Conservation (phyloP, 2,329 filamentous ascomycete genomes). For the Alternaria sp. region DNA sequence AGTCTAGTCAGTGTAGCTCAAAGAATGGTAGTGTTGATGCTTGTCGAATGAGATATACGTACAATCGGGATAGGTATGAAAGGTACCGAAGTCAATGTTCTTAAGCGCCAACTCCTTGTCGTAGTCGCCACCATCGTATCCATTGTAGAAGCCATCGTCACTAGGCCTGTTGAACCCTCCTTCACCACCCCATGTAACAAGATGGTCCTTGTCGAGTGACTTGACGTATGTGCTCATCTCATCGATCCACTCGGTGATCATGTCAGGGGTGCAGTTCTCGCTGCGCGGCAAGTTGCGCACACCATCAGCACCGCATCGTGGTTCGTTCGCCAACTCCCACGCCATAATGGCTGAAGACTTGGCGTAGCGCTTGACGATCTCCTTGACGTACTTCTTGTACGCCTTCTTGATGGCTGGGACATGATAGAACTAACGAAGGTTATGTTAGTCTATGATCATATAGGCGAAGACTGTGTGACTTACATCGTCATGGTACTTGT, state of each 20-base stretch:
- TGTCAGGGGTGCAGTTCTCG: slow-evolving; percentile 44
- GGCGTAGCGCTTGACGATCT: slow-evolving; percentile 58
- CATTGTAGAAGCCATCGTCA: slow-evolving; percentile 49
- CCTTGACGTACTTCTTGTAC: slow-evolving; percentile 58
- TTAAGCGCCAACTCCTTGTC: slow-evolving; percentile 57
- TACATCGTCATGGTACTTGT: slow-evolving; percentile 59
- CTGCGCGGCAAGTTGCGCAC: slow-evolving; percentile 38
- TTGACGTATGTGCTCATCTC: slow-evolving; percentile 65
- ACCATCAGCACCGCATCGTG: slow-evolving; percentile 37
- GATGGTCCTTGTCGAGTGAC: slow-evolving; percentile 58
- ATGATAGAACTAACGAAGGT: slow-evolving; percentile 39
- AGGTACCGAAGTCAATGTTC: slow-evolving; percentile 62
- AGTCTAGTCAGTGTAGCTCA: neutral
- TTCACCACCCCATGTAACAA: slow-evolving; percentile 63
- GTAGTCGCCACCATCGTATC: slow-evolving; percentile 61
- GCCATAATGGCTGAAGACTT: slow-evolving; percentile 59
- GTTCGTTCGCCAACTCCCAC: slow-evolving; percentile 63
- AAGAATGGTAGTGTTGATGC: neutral
- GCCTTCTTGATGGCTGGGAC: slow-evolving; percentile 59
- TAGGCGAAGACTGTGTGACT: neutral
- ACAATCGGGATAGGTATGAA: slow-evolving; percentile 64
- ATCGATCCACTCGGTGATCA: slow-evolving; percentile 58
- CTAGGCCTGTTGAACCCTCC: slow-evolving; percentile 43
- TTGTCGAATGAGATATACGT: neutral
- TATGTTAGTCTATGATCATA: neutral